Evolutionary conservation across 2,329 filamentous ascomycete genomes (phyloP).

Genomic region (Curvularia spicifera): DNA sequence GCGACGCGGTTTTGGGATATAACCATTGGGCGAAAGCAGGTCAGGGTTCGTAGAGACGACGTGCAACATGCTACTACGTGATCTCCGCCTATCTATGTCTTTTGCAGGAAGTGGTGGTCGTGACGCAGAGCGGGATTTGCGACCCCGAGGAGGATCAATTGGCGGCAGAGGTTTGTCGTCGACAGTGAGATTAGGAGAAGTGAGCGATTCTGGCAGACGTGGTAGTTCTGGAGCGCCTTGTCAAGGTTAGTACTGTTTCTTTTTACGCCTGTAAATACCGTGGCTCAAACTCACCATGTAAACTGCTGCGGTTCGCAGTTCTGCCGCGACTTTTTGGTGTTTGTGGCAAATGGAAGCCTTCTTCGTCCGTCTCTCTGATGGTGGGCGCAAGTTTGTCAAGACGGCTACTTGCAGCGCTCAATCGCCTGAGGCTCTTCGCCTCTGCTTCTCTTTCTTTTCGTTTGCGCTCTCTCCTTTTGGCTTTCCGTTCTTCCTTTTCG

Average conservation of each 20-base stretch:
- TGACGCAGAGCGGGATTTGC: slow-evolving; percentile 78
- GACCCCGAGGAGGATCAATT: slow-evolving; percentile 77
- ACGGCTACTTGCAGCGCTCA: slow-evolving; percentile 89
- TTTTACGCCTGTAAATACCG: background rate
- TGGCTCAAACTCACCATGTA: slow-evolving; percentile 45
- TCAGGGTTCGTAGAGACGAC: slow-evolving; percentile 76
- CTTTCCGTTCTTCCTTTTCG: slow-evolving; percentile 93
- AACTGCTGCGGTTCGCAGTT: slow-evolving; percentile 71
- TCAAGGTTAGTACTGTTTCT: slow-evolving; percentile 49
- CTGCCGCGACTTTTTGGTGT: slow-evolving; percentile 75
- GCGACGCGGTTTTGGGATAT: slow-evolving; percentile 63
- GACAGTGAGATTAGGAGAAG: slow-evolving; percentile 49
- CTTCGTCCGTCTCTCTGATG: slow-evolving; percentile 79
- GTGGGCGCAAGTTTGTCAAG: slow-evolving; percentile 80
- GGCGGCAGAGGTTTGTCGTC: slow-evolving; percentile 66
- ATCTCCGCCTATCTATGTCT: slow-evolving; percentile 70
- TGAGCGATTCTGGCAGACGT: slow-evolving; percentile 69
- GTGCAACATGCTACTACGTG: slow-evolving; percentile 84
- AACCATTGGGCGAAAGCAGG: slow-evolving; percentile 62
- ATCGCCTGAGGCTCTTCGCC: slow-evolving; percentile 75
- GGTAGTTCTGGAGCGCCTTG: slow-evolving; percentile 70
- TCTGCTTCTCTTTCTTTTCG: slow-evolving; percentile 85
- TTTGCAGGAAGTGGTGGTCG: slow-evolving; percentile 86
- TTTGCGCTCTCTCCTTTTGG: slow-evolving; percentile 78
- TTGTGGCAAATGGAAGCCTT: slow-evolving; percentile 62